phyloP scores from a whole-genome alignment of 208 protist species.

The Trichomonas gallinae region DNA sequence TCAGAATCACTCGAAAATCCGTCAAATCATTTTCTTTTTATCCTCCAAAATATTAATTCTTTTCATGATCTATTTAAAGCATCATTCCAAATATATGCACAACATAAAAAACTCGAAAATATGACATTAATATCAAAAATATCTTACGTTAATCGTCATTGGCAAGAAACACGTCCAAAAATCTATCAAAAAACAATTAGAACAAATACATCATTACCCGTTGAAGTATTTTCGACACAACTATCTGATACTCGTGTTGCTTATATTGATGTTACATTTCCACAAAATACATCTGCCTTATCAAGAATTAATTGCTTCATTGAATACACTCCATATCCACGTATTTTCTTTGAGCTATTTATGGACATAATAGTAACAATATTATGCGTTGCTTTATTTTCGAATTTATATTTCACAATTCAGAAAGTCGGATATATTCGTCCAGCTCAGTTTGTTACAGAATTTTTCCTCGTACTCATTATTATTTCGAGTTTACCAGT shows the following conservation, averaged over 20 bases:
- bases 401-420: not conserved
- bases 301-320: not conserved
- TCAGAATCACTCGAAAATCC: not conserved
- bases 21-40: not conserved
- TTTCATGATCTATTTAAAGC: not conserved
- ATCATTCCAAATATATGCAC: not conserved
- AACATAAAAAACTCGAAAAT: not conserved
- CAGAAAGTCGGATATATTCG: not conserved
- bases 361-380: not conserved
- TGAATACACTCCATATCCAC: not conserved
- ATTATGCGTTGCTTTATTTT: not conserved
- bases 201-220: not conserved
- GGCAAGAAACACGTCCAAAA: not conserved
- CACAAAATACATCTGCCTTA: not conserved
- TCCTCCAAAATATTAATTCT: not conserved
- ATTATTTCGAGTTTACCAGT: not conserved
- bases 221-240: not conserved
- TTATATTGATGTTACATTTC: not conserved
- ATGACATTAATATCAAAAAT: not conserved
- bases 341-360: not conserved
- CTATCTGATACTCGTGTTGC: not conserved
- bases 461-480: not conserved
- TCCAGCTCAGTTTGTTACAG: not conserved
- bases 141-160: not conserved
- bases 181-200: not conserved